Conservation (phyloP, 306 rosid genomes). For the Leucaena leucocephala region DNA sequence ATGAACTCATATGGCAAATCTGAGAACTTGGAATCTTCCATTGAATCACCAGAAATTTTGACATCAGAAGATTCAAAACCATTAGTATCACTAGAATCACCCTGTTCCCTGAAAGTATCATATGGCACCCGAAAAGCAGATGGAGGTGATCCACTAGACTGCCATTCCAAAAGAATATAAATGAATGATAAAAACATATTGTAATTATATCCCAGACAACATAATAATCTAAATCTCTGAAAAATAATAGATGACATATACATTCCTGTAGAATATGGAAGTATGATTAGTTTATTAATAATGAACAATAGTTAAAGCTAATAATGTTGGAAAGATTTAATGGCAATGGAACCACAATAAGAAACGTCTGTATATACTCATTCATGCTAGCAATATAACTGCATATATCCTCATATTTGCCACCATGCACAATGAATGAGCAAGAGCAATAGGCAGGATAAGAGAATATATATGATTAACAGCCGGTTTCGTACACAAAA, state of each 20-base stretch:
- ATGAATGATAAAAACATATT: constrained; percentile 30
- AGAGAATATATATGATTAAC: constrained; percentile 8
- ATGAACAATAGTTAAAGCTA: constrained; percentile 14
- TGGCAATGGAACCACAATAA: neutral
- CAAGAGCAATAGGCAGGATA: constrained; percentile 17
- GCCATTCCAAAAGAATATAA: constrained; percentile 56
- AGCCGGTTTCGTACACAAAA: neutral
- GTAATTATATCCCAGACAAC: constrained; percentile 28
- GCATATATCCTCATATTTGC: constrained; percentile 17
- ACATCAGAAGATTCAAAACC: constrained; percentile 45
- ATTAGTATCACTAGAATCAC: constrained; percentile 42
- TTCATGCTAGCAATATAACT: constrained; percentile 8
- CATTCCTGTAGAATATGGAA: neutral
- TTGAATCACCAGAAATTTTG: constrained; percentile 37
- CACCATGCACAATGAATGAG: constrained; percentile 13
- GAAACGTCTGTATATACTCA: constrained; percentile 1
- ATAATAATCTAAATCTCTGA: constrained; percentile 10
- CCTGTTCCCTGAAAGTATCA: constrained; percentile 71
- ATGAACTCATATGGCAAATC: constrained; percentile 72
- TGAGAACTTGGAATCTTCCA: constrained; percentile 47
- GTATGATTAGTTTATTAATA: constrained; percentile 14
- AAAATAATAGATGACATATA: constrained; percentile 25
- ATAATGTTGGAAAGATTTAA: constrained; percentile 23
- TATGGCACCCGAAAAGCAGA: constrained; percentile 87
- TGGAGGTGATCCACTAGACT: constrained; percentile 98